Evolutionary conservation across 768 basidiomycete species (phyloP).

Genomic region (Psilocybe cubensis): DNA sequence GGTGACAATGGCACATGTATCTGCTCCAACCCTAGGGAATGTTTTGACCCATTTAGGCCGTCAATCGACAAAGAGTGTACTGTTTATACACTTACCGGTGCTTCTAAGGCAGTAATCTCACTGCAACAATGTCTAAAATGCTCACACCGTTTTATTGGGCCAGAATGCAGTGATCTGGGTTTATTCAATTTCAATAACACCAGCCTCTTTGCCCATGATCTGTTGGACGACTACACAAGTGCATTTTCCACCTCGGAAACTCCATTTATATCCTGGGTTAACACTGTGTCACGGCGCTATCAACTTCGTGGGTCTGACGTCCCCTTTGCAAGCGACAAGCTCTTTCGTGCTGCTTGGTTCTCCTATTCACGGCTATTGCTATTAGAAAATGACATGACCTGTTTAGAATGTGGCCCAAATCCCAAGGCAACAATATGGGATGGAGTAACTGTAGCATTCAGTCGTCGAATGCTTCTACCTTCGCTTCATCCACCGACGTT

Average conservation of each 20-base stretch:
- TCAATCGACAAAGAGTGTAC: slow-evolving; percentile 1
- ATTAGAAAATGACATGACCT: slow-evolving; percentile 27
- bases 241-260: slow-evolving; percentile 36
- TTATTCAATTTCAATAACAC: slow-evolving; percentile 39
- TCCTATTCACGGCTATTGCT: slow-evolving; percentile 25
- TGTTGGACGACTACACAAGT: slow-evolving; percentile 37
- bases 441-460: slow-evolving; percentile 35
- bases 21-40: slow-evolving; percentile 13
- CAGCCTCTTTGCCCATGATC: slow-evolving; percentile 31
- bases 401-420: slow-evolving; percentile 27
- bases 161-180: slow-evolving; percentile 28
- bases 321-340: slow-evolving; percentile 28
- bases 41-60: background rate
- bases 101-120: slow-evolving; percentile 10
- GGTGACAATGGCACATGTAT: background rate
- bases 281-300: slow-evolving; percentile 18
- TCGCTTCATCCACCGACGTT: slow-evolving; percentile 31
- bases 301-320: background rate
- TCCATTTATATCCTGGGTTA: slow-evolving; percentile 34
- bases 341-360: slow-evolving; percentile 36
- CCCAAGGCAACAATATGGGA: slow-evolving; percentile 36
- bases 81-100: slow-evolving; percentile 14
- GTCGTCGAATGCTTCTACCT: slow-evolving; percentile 25
- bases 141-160: slow-evolving; percentile 28
- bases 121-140: slow-evolving; percentile 21